Evolutionary conservation across 306 rosid species (phyloP).

Genomic region (Boehmeria nivea): DNA sequence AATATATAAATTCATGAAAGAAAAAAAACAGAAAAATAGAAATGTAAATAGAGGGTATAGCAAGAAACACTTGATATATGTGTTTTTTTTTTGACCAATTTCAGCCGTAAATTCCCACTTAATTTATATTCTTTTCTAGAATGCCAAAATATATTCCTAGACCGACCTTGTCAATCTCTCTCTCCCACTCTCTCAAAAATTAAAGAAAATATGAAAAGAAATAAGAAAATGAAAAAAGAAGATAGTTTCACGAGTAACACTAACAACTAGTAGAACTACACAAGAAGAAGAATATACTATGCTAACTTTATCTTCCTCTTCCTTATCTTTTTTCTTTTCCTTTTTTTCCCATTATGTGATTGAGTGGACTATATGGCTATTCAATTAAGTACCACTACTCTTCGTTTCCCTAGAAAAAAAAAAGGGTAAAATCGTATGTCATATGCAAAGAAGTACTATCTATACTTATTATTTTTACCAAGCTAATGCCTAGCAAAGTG

Average conservation of each 20-base stretch:
- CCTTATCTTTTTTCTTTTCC: not conserved
- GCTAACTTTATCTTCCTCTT: not conserved
- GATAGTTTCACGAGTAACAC: not conserved
- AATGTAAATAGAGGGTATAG: no score
- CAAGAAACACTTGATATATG: not conserved
- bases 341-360: slow-evolving; percentile 7
- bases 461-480: not conserved
- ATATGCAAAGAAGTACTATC: not conserved
- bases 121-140: slow-evolving; percentile 22
- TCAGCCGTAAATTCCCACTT: slow-evolving; percentile 21
- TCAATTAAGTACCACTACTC: slow-evolving; percentile 12
- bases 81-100: slow-evolving; percentile 8
- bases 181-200: slow-evolving; percentile 1
- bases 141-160: slow-evolving; percentile 32
- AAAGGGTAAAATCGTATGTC: not conserved
- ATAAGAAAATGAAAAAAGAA: no score
- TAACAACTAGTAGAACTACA: slow-evolving; percentile 5
- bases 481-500: not conserved
- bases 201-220: not conserved
- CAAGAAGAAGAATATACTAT: slow-evolving; percentile 11
- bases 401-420: not conserved
- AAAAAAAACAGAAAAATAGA: not conserved
- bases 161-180: slow-evolving; percentile 9
- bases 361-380: slow-evolving; percentile 7
- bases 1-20: not conserved